Base-by-base conservation (phyloP, 345 rosid genomes). In the Isatis tinctoria region DNA sequence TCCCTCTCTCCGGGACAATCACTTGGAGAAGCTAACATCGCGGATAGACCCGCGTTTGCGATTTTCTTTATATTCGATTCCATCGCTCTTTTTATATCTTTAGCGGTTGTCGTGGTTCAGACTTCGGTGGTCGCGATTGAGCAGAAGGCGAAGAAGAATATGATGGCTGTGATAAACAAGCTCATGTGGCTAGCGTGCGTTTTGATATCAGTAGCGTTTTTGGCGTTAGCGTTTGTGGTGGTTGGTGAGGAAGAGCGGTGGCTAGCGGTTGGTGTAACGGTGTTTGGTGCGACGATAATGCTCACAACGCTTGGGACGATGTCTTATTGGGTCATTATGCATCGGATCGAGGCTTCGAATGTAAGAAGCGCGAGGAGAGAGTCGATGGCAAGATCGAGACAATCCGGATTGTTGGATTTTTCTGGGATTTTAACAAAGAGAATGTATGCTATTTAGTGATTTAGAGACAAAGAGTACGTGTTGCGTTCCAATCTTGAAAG, bases 131-230 rank as follows among this genome's bases (percentile, higher is more conserved):
- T 94, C 4, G 97, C 90, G 54, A 94, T 91, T 28, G 96, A 91
- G 63, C 88, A 90, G 78, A 94, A 89, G 80, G 97, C 95, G 0
- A 91, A 94, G 88, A 94, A 90, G 87, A 92, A 88, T 58, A 82
- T 91, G 97, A 94, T 94, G 98, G 91, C 95, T 3, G 70, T 91
- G 9, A 94, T 94, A 47, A 94, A 94, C 82, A 94, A 94, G 81
- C 43, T 94, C 73, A 89, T 91, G 98, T 94, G 98, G 98, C 72
- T 89, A 24, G 98, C 98, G 30, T 93, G 98, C 45, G 88, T 83
- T 56, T 90, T 93, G 56, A 64, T 93, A 14, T 86, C 97, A 2
- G 92, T 93, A 0, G 96, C 97, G 11, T 88, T 82, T 52, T 80
- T 91, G 53, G 87, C 98, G 17, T 85, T 93, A 26, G 83, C 98